A percentile compares a stretch with the other conserved stretches of the same genome.
Conservation (phyloP, 306 rosid species). For the Canavalia gladiata region DNA sequence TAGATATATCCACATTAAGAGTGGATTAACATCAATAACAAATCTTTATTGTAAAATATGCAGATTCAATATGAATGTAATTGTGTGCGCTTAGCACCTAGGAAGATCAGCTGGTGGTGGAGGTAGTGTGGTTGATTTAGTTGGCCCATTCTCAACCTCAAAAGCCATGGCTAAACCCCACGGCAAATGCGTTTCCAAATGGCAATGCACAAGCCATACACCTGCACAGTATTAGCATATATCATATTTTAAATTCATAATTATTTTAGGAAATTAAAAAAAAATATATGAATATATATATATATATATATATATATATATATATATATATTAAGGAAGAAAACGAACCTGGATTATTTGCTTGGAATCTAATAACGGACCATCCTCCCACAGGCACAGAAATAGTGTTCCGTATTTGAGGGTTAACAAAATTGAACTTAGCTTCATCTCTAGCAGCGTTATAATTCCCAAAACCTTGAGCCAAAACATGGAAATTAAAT, state of each 20-base stretch:
- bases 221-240: constrained; percentile 13
- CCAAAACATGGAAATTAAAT: constrained; percentile 68
- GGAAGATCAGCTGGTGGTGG: constrained; percentile 77
- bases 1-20: not conserved
- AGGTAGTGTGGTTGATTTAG: constrained; percentile 52
- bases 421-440: constrained; percentile 64
- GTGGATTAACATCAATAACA: not conserved
- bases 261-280: no score
- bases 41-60: not conserved
- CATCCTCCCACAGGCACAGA: constrained; percentile 76
- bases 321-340: no score
- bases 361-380: constrained; percentile 65
- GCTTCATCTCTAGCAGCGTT: constrained; percentile 43
- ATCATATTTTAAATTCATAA: no score
- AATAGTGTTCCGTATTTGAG: constrained; percentile 70
- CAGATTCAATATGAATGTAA: not conserved
- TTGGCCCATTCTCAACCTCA: constrained; percentile 54
- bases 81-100: constrained; percentile 44
- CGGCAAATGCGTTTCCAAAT: constrained; percentile 74
- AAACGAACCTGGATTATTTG: constrained; percentile 55
- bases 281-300: no score
- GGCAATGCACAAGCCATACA: constrained; percentile 76
- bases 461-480: constrained; percentile 75
- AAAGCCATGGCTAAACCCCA: constrained; percentile 73
- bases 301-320: no score